phyloP scores from a whole-genome alignment of 1,284 basidiomycete species.

The Austroboletus niveus region DNA sequence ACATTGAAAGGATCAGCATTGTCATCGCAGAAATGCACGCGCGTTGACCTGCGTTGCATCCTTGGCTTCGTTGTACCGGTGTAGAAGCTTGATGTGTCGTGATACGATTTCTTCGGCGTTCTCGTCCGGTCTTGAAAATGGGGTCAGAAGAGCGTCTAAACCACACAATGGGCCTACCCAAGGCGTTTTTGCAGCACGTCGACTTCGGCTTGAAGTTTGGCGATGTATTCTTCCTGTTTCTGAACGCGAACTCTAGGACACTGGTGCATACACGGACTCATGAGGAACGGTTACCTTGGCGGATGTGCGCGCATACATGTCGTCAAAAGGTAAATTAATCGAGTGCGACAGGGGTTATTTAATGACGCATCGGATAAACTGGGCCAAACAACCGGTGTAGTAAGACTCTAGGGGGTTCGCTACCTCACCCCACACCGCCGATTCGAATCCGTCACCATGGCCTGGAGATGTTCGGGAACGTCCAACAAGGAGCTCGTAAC shows the following conservation, averaged over 20 bases:
- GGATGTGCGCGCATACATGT: slow-evolving; percentile 32
- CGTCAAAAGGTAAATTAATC: neutral
- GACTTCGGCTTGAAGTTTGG: slow-evolving; percentile 53
- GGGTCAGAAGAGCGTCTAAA: neutral
- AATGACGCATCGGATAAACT: slow-evolving; percentile 7
- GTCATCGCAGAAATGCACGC: neutral
- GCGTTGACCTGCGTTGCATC: slow-evolving; percentile 69
- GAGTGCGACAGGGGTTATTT: slow-evolving; percentile 1
- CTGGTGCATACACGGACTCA: too few species aligned
- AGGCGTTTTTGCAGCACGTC: slow-evolving; percentile 48
- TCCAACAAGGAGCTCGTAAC: slow-evolving; percentile 70
- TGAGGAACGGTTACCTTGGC: slow-evolving; percentile 21
- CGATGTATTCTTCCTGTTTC: slow-evolving; percentile 54
- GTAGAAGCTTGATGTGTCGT: slow-evolving; percentile 67
- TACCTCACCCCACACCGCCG: too few species aligned
- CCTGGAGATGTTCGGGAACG: slow-evolving; percentile 73
- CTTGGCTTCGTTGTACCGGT: slow-evolving; percentile 78
- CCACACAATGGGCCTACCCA: slow-evolving; percentile 43
- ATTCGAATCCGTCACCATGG: slow-evolving; percentile 47
- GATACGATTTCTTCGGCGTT: slow-evolving; percentile 67
- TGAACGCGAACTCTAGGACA: slow-evolving; percentile 18
- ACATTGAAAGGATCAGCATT: neutral
- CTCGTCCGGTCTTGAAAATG: slow-evolving; percentile 40
- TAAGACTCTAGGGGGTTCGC: too few species aligned
- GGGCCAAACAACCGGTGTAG: slow-evolving; percentile 11